phyloP scores from a whole-genome alignment of 1,284 basidiomycete genomes.

The Hemileia vastatrix region DNA sequence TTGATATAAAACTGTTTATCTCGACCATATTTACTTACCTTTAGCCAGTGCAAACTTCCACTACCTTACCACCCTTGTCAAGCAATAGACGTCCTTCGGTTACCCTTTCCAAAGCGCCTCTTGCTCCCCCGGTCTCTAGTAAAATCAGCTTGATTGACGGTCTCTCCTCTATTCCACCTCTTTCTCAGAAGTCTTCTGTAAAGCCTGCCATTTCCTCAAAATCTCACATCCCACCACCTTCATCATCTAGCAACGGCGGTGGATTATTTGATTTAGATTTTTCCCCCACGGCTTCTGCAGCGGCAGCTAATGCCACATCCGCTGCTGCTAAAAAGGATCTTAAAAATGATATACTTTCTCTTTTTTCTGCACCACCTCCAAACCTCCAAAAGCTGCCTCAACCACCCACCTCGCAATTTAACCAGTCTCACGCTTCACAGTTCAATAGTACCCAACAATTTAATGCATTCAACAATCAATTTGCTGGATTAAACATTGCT shows the following conservation, averaged over 20 bases:
- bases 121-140: slow-evolving; percentile 22
- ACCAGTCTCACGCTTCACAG: not conserved
- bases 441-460: not conserved
- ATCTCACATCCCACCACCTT: slow-evolving; percentile 32
- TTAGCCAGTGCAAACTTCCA: not conserved
- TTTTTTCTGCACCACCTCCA: slow-evolving; percentile 55
- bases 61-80: no score
- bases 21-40: no score
- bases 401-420: slow-evolving; percentile 2
- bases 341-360: slow-evolving; percentile 75
- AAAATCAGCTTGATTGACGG: slow-evolving; percentile 18
- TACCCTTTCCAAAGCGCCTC: slow-evolving; percentile 2
- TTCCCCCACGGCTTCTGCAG: slow-evolving; percentile 51
- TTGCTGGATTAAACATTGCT: slow-evolving; percentile 15
- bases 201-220: slow-evolving; percentile 17
- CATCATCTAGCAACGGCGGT: slow-evolving; percentile 46
- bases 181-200: slow-evolving; percentile 28
- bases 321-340: slow-evolving; percentile 55
- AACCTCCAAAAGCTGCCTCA: no score
- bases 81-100: not conserved
- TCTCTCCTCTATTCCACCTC: slow-evolving; percentile 24
- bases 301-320: slow-evolving; percentile 41
- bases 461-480: slow-evolving; percentile 17
- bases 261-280: slow-evolving; percentile 81
- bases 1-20: no score